Evolutionary conservation across 163 green algal species (phyloP).

Genomic region (Scenedesmus sp.): DNA sequence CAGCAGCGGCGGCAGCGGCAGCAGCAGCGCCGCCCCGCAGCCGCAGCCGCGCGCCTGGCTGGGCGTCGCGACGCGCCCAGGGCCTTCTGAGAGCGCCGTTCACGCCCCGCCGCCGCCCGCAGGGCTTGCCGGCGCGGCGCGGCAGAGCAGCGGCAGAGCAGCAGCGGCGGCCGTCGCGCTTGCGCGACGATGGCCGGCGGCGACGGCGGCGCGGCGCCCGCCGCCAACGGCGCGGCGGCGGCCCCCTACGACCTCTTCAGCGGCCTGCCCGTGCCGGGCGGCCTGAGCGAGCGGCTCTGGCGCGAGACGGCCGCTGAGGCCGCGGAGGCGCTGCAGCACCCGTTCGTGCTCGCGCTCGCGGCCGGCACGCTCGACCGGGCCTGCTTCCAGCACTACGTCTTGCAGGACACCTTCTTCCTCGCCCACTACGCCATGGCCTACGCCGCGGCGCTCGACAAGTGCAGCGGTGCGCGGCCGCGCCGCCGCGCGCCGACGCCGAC

Average conservation of each 20-base stretch:
- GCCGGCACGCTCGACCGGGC: conserved; percentile 21
- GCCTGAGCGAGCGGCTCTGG: conserved; percentile 46
- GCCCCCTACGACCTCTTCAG: conserved; percentile 4
- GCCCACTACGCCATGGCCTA: conserved; percentile 74
- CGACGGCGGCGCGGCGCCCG: not conserved
- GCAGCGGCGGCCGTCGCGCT: not conserved
- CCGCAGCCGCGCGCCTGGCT: too few relatives aligned
- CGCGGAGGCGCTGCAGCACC: conserved; percentile 28
- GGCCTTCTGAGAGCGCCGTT: too few relatives aligned
- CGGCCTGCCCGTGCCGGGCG: conserved; percentile 24
- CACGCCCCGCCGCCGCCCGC: too few relatives aligned
- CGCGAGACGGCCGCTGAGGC: conserved; percentile 4
- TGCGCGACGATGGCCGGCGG: not conserved
- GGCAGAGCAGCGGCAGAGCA: conserved; percentile 5
- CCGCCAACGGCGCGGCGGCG: too few relatives aligned
- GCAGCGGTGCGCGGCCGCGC: not conserved
- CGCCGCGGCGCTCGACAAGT: conserved; percentile 57
- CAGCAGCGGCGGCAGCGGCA: too few relatives aligned
- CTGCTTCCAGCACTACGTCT: conserved; percentile 78
- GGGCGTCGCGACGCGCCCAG: too few relatives aligned
- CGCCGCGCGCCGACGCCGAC: too few relatives aligned
- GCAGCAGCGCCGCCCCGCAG: too few relatives aligned
- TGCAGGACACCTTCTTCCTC: conserved; percentile 79
- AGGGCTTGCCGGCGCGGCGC: too few relatives aligned
- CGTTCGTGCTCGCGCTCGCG: conserved; percentile 42